A percentile compares a stretch with the other conserved stretches of the same genome.
Evolutionary conservation across 495 filamentous ascomycete genomes (phyloP).

Genomic region (Penicillium goetzii): DNA sequence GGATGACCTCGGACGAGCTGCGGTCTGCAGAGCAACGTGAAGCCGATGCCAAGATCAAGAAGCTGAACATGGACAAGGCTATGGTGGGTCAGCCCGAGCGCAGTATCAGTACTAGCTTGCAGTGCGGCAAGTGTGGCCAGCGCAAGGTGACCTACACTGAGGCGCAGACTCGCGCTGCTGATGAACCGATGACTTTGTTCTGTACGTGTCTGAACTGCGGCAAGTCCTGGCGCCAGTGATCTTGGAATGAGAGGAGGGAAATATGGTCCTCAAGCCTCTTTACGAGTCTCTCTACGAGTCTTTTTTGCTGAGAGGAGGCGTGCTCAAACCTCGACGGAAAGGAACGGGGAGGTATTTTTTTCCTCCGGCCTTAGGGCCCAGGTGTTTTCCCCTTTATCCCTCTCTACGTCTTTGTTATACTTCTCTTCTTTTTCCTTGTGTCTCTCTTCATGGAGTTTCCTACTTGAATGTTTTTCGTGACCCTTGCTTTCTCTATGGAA

Average conservation of each 20-base stretch:
- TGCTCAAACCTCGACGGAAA: conserved; percentile 1
- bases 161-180: conserved; percentile 92
- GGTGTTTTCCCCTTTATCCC: conserved; percentile 14
- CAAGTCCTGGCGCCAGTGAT: conserved; percentile 55
- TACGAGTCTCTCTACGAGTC: neutral
- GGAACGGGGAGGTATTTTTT: conserved; percentile 23
- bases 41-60: conserved; percentile 68
- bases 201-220: conserved; percentile 56
- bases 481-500: conserved; percentile 17
- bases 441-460: conserved; percentile 6
- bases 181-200: conserved; percentile 62
- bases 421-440: conserved; percentile 24
- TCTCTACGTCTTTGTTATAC: conserved; percentile 6
- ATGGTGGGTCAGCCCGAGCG: conserved; percentile 62
- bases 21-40: conserved; percentile 71
- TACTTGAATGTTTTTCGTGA: neutral
- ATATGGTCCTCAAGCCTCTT: neutral
- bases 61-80: conserved; percentile 94
- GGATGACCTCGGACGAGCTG: conserved; percentile 75
- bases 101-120: conserved; percentile 78
- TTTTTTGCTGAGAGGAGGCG: neutral
- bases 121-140: conserved; percentile 87
- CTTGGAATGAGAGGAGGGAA: neutral
- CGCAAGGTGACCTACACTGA: conserved; percentile 94
- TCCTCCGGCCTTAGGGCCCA: conserved; percentile 6